Evolutionary conservation across 164 flowering plant species (phyloP).

Genomic region (Pachysandra terminalis): DNA sequence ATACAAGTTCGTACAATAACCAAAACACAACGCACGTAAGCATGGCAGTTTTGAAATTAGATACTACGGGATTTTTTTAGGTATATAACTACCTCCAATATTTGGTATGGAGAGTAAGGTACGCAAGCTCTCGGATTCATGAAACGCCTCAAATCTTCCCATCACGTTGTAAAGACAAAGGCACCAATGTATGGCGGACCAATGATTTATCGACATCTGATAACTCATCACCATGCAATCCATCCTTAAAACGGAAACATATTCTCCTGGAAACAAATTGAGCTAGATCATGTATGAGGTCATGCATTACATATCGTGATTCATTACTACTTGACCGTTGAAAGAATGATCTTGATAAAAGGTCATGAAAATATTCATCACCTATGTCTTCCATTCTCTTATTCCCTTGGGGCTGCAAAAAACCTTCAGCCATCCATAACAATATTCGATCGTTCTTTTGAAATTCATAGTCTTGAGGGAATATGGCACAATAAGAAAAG

Average conservation of each 20-base stretch:
- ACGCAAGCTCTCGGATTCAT: slow-evolving; percentile 13
- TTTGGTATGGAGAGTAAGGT: slow-evolving; percentile 15
- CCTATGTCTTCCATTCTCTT: slow-evolving; percentile 26
- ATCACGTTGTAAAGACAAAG: background rate
- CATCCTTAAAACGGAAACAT: background rate
- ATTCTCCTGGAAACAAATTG: slow-evolving; percentile 16
- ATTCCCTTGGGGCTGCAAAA: slow-evolving; percentile 6
- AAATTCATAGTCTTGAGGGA: slow-evolving; percentile 19
- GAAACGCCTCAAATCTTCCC: slow-evolving; percentile 12
- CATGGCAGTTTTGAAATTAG: slow-evolving; percentile 15
- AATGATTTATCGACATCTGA: background rate
- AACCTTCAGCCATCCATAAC: slow-evolving; percentile 33
- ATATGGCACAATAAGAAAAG: slow-evolving; percentile 28
- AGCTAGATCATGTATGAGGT: slow-evolving; percentile 35
- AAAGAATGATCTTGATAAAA: slow-evolving; percentile 32
- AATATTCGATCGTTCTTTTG: slow-evolving; percentile 5
- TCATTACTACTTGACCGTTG: background rate
- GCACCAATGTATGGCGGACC: background rate
- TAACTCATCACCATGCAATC: slow-evolving; percentile 5
- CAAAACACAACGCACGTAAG: slow-evolving; percentile 23
- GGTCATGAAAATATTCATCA: slow-evolving; percentile 14
- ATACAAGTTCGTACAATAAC: background rate
- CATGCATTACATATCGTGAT: slow-evolving; percentile 28
- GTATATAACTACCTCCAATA: background rate
- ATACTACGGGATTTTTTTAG: background rate